A percentile compares a stretch with the other conserved stretches of the same genome.
Evolutionary conservation across 768 basidiomycete genomes (phyloP).

Genomic region (Cystobasidium tubakii): DNA sequence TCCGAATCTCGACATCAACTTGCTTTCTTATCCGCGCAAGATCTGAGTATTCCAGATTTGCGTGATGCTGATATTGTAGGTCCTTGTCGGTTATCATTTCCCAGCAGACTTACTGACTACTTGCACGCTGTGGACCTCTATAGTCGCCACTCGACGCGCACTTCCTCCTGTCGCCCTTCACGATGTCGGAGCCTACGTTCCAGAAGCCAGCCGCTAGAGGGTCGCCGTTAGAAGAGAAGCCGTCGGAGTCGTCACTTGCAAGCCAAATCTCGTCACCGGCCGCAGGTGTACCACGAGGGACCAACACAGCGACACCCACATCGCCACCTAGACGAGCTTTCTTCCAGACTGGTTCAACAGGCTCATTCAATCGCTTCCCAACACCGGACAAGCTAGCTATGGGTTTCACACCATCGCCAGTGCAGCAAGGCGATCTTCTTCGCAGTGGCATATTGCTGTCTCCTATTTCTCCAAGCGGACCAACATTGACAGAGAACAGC

Average conservation of each 20-base stretch:
- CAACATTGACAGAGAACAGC: not conserved
- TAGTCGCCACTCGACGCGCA: conserved; percentile 13
- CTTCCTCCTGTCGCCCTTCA: conserved; percentile 21
- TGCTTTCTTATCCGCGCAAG: not conserved
- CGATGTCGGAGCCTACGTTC: conserved; percentile 1
- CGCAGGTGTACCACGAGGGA: too few species aligned
- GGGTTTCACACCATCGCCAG: conserved; percentile 31
- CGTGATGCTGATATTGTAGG: not conserved
- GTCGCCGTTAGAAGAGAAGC: not conserved
- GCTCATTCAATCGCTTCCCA: conserved; percentile 36
- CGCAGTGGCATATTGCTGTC: not conserved
- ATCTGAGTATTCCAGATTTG: conserved; percentile 12
- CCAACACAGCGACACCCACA: conserved; percentile 1
- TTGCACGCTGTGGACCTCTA: not conserved
- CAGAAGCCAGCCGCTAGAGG: not conserved
- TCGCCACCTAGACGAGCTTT: conserved; percentile 12
- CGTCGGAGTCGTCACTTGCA: not conserved
- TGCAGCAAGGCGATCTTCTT: not conserved
- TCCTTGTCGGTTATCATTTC: not conserved
- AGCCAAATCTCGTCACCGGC: not conserved
- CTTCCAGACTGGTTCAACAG: conserved; percentile 25
- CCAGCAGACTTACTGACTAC: not conserved
- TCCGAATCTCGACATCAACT: not conserved
- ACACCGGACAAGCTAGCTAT: conserved; percentile 35
- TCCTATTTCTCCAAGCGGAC: conserved; percentile 8